Evolutionary conservation across 805 yeast genomes (phyloP).

Genomic region (Hyphopichia homilentoma): DNA sequence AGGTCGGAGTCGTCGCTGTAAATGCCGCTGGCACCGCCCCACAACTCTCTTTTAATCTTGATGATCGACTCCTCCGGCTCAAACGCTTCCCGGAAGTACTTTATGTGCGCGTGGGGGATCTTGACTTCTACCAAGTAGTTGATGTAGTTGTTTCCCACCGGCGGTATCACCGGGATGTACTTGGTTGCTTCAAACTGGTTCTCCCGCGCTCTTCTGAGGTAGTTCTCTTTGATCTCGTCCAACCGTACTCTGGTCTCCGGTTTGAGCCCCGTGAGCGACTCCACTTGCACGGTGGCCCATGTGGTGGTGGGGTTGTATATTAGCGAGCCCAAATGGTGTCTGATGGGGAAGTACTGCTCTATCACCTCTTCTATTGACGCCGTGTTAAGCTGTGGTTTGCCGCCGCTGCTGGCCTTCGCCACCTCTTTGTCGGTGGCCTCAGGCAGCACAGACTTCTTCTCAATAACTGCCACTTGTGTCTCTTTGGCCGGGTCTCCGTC

Average conservation of each 20-base stretch:
- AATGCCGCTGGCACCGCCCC: constrained; percentile 81
- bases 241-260: constrained; percentile 27
- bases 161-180: constrained; percentile 38
- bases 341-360: constrained; percentile 23
- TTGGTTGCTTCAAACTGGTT: constrained; percentile 16
- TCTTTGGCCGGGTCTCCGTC: too few species aligned
- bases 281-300: constrained; percentile 32
- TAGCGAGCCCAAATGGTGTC: constrained; percentile 48
- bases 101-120: constrained; percentile 46
- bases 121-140: constrained; percentile 49
- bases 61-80: constrained; percentile 36
- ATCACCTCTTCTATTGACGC: constrained; percentile 18
- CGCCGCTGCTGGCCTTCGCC: too few species aligned
- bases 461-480: too few species aligned
- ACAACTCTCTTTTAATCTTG: constrained; percentile 43
- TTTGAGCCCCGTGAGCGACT: constrained; percentile 27
- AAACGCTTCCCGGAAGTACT: constrained; percentile 36
- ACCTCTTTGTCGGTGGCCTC: too few species aligned
- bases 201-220: constrained; percentile 20
- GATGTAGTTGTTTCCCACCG: constrained; percentile 33
- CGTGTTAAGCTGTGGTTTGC: constrained; percentile 12
- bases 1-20: constrained; percentile 94
- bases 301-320: constrained; percentile 59
- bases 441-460: too few species aligned
- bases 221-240: constrained; percentile 21